Percentiles rank a stretch among this genome's conserved stretches.
phyloP scores from a whole-genome alignment of 345 rosid genomes.

The Mangifera indica region DNA sequence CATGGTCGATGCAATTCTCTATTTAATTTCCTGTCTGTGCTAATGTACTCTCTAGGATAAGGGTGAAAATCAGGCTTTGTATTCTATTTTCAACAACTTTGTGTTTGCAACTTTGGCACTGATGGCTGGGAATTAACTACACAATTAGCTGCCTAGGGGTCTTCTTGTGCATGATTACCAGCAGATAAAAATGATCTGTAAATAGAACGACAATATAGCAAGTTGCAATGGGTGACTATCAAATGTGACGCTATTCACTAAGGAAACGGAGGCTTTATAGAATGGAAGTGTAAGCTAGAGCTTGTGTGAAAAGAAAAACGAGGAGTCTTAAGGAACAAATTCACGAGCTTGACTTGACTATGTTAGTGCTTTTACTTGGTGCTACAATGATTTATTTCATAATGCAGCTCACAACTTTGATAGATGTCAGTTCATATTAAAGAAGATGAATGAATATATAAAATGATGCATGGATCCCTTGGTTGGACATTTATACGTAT shows the following conservation, averaged over 20 bases:
- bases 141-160: not conserved
- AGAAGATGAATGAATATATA: not conserved
- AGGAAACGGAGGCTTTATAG: not conserved
- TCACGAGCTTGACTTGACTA: not conserved
- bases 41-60: not conserved
- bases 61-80: not conserved
- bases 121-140: not conserved
- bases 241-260: not conserved
- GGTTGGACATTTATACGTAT: too few relatives aligned
- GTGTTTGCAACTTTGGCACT: not conserved
- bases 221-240: not conserved
- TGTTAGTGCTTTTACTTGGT: not conserved
- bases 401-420: not conserved
- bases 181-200: not conserved
- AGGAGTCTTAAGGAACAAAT: not conserved
- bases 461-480: not conserved
- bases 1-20: slow-evolving; percentile 22
- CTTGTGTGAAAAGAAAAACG: not conserved
- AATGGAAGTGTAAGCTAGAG: not conserved
- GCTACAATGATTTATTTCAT: not conserved
- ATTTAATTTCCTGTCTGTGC: slow-evolving; percentile 20
- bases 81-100: not conserved
- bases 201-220: not conserved
- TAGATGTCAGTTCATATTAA: not conserved
- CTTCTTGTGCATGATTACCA: not conserved